A percentile compares a stretch with the other conserved stretches of the same genome.
Evolutionary conservation across 2,329 filamentous ascomycete genomes (phyloP).

Genomic region (Macrophomina tecta): DNA sequence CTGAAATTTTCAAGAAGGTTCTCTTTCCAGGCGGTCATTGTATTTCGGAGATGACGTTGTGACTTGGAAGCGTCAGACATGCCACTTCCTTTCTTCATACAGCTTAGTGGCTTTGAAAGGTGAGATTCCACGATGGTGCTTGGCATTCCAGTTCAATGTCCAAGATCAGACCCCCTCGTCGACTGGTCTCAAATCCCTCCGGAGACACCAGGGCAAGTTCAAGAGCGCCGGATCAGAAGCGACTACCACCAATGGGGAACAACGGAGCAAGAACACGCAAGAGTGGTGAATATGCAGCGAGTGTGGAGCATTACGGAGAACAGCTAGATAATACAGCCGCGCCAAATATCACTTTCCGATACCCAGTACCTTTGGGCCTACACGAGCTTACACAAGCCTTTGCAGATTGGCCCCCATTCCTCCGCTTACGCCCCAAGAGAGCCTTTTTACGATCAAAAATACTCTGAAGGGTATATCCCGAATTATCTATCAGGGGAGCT

Average conservation of each 20-base stretch:
- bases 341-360: neutral
- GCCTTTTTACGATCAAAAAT: neutral
- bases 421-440: neutral
- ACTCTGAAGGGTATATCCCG: too few relatives aligned
- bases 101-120: too few relatives aligned
- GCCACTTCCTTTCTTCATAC: too few relatives aligned
- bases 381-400: neutral
- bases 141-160: neutral
- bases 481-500: too few relatives aligned
- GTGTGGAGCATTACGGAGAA: too few relatives aligned
- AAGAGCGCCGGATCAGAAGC: neutral
- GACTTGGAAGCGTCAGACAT: neutral
- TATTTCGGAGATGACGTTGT: neutral
- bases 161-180: neutral
- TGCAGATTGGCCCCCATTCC: neutral
- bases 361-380: too few relatives aligned
- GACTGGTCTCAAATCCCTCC: neutral
- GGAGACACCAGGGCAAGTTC: neutral
- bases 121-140: neutral
- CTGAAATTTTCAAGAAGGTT: neutral
- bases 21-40: neutral
- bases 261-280: too few relatives aligned
- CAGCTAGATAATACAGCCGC: too few relatives aligned
- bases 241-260: neutral
- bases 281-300: too few relatives aligned